Evolutionary conservation across 192 early-diverging fungal genomes (phyloP).

Genomic region (Mortierella hygrophila): DNA sequence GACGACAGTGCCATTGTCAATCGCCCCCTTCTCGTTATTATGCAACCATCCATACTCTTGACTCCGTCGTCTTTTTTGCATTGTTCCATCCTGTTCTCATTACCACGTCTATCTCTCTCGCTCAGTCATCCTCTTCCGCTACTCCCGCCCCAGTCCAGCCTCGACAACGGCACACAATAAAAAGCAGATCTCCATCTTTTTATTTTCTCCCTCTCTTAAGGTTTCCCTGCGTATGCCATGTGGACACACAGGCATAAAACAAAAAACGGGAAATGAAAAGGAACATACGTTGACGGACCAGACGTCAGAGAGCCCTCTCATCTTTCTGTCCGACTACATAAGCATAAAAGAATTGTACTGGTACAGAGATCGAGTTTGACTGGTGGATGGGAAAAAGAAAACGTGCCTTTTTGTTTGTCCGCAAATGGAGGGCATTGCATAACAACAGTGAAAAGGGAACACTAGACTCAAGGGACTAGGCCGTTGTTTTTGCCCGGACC

Average conservation of each 20-base stretch:
- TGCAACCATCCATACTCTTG: background rate
- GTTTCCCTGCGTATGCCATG: background rate
- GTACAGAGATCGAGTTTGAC: background rate
- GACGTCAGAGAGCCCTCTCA: background rate
- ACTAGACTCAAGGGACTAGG: background rate
- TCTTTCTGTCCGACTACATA: background rate
- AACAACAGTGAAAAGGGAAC: background rate
- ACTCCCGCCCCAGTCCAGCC: background rate
- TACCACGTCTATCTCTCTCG: background rate
- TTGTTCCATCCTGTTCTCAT: background rate
- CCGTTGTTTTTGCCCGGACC: background rate
- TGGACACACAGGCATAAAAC: background rate
- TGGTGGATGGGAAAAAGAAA: background rate
- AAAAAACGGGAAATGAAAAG: constrained; percentile 5
- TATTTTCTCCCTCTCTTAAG: background rate
- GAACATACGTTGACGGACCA: background rate
- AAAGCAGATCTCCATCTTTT: background rate
- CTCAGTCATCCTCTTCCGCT: background rate
- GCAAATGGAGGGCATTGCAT: background rate
- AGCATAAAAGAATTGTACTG: background rate
- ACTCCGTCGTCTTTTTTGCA: background rate
- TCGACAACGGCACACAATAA: background rate
- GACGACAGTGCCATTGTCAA: background rate
- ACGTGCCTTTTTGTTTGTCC: too few species aligned
- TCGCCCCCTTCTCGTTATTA: background rate